Conservation (phyloP, 2,329 filamentous ascomycete species). For the Cryphonectria japonica region DNA sequence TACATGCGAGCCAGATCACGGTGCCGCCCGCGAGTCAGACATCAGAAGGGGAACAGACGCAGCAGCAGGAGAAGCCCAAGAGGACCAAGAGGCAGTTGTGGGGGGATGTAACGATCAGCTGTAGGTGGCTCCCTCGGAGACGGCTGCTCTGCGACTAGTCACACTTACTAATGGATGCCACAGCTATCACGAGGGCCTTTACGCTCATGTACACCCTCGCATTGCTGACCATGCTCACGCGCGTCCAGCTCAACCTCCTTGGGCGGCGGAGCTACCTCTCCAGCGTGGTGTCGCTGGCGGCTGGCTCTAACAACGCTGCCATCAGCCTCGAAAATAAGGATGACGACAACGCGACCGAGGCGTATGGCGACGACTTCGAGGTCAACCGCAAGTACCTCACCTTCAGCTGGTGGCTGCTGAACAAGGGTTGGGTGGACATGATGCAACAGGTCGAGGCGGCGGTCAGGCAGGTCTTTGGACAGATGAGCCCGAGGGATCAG, state of each 20-base stretch:
- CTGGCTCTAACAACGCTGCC: constrained; percentile 70
- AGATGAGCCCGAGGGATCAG: constrained; percentile 85
- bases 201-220: constrained; percentile 90
- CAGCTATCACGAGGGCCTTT: constrained; percentile 87
- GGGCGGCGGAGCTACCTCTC: constrained; percentile 94
- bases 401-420: constrained; percentile 97
- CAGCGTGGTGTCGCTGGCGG: constrained; percentile 88
- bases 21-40: constrained; percentile 56
- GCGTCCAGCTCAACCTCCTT: constrained; percentile 95
- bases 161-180: constrained; percentile 2
- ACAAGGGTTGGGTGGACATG: constrained; percentile 84
- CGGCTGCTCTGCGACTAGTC: neutral
- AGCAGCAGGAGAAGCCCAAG: constrained; percentile 54
- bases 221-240: constrained; percentile 87
- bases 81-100: constrained; percentile 92
- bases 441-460: constrained; percentile 82
- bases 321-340: constrained; percentile 94
- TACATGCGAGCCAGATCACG: constrained; percentile 79
- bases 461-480: constrained; percentile 88
- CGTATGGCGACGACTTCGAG: constrained; percentile 91
- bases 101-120: constrained; percentile 96
- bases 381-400: constrained; percentile 94
- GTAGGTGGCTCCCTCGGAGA: constrained; percentile 53
- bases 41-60: constrained; percentile 32
- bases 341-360: constrained; percentile 80